Evolutionary conservation across 352 stramenopile species (phyloP).

Genomic region (Phytophthora ohioensis): DNA sequence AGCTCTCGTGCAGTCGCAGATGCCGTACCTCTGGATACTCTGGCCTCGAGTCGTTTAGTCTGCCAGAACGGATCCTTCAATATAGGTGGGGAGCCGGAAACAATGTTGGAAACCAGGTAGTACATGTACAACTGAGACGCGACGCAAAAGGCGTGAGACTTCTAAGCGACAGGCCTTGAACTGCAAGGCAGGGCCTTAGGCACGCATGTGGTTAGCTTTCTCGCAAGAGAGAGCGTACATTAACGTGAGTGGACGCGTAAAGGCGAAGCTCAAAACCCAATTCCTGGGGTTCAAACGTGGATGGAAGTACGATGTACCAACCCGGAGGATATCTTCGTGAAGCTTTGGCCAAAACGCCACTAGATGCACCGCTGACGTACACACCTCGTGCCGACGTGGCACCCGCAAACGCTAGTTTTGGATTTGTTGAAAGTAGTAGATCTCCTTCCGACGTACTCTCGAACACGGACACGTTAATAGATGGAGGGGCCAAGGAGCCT

Average conservation of each 20-base stretch:
- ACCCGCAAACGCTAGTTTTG: constrained; percentile 57
- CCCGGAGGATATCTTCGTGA: constrained; percentile 47
- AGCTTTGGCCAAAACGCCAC: constrained; percentile 59
- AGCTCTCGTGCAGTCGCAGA: constrained; percentile 17
- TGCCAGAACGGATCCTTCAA: constrained; percentile 3
- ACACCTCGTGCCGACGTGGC: constrained; percentile 63
- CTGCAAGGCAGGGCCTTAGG: background rate
- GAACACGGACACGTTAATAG: constrained; percentile 82
- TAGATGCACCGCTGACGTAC: constrained; percentile 65
- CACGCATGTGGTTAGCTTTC: background rate
- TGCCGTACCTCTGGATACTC: constrained; percentile 5
- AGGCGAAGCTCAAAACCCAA: constrained; percentile 65
- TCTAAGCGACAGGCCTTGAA: constrained; percentile 3
- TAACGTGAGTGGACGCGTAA: constrained; percentile 54
- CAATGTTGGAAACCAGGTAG: constrained; percentile 1
- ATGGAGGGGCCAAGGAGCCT: constrained; percentile 29
- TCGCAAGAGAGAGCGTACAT: constrained; percentile 46
- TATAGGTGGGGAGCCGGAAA: background rate
- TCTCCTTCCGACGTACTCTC: constrained; percentile 62
- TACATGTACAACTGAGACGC: constrained; percentile 3
- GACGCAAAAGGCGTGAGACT: constrained; percentile 1
- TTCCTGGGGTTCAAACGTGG: constrained; percentile 77
- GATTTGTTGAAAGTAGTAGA: constrained; percentile 70
- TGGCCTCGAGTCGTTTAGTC: background rate
- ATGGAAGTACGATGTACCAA: constrained; percentile 81